A percentile compares a stretch with the other conserved stretches of the same genome.
phyloP scores from a whole-genome alignment of 257 asterid species.

The Scutellaria minor region DNA sequence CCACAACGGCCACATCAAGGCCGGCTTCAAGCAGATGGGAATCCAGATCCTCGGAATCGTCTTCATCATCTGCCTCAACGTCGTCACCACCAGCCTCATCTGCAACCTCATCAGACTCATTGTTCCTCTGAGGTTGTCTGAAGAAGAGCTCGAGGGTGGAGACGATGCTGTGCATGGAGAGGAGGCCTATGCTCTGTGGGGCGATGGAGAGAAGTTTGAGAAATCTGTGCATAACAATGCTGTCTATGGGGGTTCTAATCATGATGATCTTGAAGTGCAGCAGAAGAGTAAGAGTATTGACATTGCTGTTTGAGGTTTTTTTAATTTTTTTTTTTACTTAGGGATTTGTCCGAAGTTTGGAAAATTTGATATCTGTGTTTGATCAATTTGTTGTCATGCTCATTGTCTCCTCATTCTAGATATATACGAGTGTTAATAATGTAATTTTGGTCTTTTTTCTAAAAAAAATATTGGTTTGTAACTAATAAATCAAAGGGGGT shows the following conservation, averaged over 20 bases:
- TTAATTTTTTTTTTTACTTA: background rate
- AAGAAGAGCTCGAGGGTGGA: constrained; percentile 56
- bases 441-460: too few species aligned
- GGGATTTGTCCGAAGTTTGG: background rate
- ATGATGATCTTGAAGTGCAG: constrained; percentile 39
- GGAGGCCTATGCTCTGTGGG: constrained; percentile 83
- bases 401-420: too few species aligned
- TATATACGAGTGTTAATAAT: too few species aligned
- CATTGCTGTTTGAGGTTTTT: background rate
- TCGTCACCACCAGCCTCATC: constrained; percentile 57
- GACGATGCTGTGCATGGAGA: constrained; percentile 86
- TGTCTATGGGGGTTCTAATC: constrained; percentile 31
- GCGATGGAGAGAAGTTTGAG: constrained; percentile 72
- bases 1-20: constrained; percentile 37
- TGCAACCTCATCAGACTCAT: constrained; percentile 58
- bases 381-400: too few species aligned
- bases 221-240: constrained; percentile 46
- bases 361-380: background rate
- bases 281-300: constrained; percentile 30
- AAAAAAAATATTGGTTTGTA: too few species aligned
- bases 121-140: constrained; percentile 61
- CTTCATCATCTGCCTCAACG: constrained; percentile 50
- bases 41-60: constrained; percentile 62
- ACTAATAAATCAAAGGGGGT: too few species aligned
- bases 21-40: constrained; percentile 64